phyloP scores from a whole-genome alignment of 208 protist species.

The Phytomonas sp. region DNA sequence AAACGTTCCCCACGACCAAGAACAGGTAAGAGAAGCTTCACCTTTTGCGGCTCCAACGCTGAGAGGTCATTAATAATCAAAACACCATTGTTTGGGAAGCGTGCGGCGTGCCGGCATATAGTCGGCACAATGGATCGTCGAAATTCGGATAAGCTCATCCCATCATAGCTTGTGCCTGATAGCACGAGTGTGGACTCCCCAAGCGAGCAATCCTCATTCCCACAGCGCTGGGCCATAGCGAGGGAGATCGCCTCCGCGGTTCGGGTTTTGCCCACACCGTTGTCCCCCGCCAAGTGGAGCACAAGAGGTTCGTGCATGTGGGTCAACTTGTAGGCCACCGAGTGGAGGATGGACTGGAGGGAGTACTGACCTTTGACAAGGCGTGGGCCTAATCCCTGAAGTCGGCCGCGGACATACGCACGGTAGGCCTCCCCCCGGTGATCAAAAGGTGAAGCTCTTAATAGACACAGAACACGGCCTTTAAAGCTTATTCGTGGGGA shows the following conservation, averaged over 20 bases:
- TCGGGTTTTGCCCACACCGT: slow-evolving; percentile 76
- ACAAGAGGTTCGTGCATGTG: slow-evolving; percentile 35
- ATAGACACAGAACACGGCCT: slow-evolving; percentile 14
- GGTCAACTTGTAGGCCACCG: slow-evolving; percentile 42
- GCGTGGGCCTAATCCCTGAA: slow-evolving; percentile 19
- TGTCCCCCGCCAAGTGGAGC: slow-evolving; percentile 76
- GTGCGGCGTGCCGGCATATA: slow-evolving; percentile 26
- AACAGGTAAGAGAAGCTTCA: slow-evolving; percentile 42
- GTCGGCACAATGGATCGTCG: slow-evolving; percentile 35
- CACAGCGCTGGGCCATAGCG: slow-evolving; percentile 46
- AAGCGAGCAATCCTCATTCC: slow-evolving; percentile 16
- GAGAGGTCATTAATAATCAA: slow-evolving; percentile 67
- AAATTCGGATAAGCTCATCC: slow-evolving; percentile 39
- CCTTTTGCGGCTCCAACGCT: slow-evolving; percentile 33
- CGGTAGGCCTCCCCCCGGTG: slow-evolving; percentile 20
- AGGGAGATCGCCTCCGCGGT: slow-evolving; percentile 62
- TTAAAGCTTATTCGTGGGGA: slow-evolving; percentile 10
- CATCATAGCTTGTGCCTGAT: slow-evolving; percentile 49
- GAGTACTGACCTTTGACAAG: slow-evolving; percentile 44
- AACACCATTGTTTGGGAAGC: slow-evolving; percentile 44
- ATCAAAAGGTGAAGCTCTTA: slow-evolving; percentile 12
- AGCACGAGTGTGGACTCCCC: slow-evolving; percentile 63
- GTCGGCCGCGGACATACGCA: slow-evolving; percentile 21
- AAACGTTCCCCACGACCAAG: slow-evolving; percentile 40
- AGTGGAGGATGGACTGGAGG: slow-evolving; percentile 24